phyloP scores from a whole-genome alignment of 768 basidiomycete species.

The Mycena rosella region DNA sequence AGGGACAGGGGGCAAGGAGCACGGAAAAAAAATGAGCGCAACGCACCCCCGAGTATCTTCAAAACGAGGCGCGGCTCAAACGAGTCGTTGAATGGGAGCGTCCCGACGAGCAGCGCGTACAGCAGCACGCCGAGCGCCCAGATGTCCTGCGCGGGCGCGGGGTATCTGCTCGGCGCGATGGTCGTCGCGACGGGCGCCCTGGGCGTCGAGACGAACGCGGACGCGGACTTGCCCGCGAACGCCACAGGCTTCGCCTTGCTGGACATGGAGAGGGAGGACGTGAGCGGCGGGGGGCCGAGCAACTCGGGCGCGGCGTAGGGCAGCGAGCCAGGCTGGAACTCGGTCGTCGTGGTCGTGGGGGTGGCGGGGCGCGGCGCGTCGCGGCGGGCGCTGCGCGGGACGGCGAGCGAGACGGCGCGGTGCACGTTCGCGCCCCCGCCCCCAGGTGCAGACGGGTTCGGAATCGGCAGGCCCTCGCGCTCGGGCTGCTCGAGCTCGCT shows the following conservation, averaged over 20 bases:
- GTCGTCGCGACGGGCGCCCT: not conserved
- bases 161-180: constrained; percentile 11
- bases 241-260: constrained; percentile 50
- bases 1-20: not conserved
- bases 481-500: constrained; percentile 52
- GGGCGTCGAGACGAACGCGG: constrained; percentile 19
- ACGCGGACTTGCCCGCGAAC: constrained; percentile 38
- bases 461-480: constrained; percentile 37
- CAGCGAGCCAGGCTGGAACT: constrained; percentile 84
- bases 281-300: constrained; percentile 63
- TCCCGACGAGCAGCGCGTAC: constrained; percentile 85
- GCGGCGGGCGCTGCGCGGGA: constrained; percentile 44
- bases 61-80: constrained; percentile 94
- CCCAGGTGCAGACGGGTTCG: constrained; percentile 28
- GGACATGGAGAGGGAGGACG: constrained; percentile 26
- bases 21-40: not conserved
- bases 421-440: constrained; percentile 44
- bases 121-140: constrained; percentile 97
- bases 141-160: constrained; percentile 88
- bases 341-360: constrained; percentile 49
- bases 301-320: constrained; percentile 95
- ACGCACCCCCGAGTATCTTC: constrained; percentile 88
- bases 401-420: constrained; percentile 56
- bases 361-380: constrained; percentile 45
- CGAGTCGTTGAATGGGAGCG: constrained; percentile 88